Evolutionary conservation across 139 green algal species (phyloP).

Genomic region (Monoraphidium neglectum): DNA sequence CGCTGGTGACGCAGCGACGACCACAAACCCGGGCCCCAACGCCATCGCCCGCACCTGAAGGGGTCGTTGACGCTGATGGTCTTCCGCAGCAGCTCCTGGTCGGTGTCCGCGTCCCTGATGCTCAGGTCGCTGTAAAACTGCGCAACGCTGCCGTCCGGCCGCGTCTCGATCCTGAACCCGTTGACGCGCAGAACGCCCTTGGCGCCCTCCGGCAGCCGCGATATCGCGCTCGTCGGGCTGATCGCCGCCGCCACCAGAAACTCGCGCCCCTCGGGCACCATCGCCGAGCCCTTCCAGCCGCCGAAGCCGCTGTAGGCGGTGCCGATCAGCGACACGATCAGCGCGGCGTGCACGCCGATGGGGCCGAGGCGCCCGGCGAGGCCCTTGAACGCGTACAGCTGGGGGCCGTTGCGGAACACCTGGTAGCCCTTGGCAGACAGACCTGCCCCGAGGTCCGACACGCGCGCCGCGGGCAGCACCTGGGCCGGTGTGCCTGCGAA

Average conservation of each 20-base stretch:
- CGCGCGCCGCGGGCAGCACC: conserved; percentile 67
- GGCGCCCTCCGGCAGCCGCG: conserved; percentile 34
- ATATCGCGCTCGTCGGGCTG: conserved; percentile 29
- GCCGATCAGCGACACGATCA: conserved; percentile 89
- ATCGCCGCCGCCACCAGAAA: conserved; percentile 47
- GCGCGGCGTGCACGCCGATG: conserved; percentile 93
- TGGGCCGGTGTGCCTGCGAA: conserved; percentile 50
- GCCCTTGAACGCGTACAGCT: conserved; percentile 98
- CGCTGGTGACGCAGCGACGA: no score
- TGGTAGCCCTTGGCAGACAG: conserved; percentile 81
- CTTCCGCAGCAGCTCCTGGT: conserved; percentile 66
- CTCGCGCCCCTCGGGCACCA: conserved; percentile 68
- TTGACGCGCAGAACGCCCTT: conserved; percentile 79
- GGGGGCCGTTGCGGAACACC: conserved; percentile 82
- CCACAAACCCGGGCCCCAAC: no score
- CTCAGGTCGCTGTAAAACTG: conserved; percentile 93
- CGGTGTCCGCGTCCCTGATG: conserved; percentile 46
- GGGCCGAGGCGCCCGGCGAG: conserved; percentile 90
- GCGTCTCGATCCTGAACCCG: conserved; percentile 94
- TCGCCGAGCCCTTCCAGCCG: conserved; percentile 77
- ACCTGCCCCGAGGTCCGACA: conserved; percentile 65
- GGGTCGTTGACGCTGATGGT: conserved; percentile 94
- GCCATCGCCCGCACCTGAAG: conserved; percentile 65
- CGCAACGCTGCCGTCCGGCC: conserved; percentile 79
- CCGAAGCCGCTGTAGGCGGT: conserved; percentile 73